Evolutionary conservation across 495 filamentous ascomycete species (phyloP), one percentile per base, ranked within the genome.

Genomic region (Penicillium bialowiezense): DNA sequence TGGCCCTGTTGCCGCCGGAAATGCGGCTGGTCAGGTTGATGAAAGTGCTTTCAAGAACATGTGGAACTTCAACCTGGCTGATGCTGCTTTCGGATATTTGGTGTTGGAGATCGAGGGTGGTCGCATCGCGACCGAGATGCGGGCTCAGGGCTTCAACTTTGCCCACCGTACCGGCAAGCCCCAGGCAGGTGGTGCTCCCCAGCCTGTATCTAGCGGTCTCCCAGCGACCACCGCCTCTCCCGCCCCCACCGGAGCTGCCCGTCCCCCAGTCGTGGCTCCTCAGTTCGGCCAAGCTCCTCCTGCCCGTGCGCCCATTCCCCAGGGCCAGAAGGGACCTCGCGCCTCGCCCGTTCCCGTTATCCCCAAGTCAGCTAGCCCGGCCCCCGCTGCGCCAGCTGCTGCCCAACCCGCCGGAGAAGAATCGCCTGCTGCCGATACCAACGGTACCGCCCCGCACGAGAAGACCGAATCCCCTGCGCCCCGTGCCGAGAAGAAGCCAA

Each of bases 21-120:
- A 78, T 54, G 82, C 81, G 18, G 85, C 84, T 52, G 92, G 93
- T 15, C 90, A 95, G 58, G 90, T 99, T 15, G 93, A 99, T 59
- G 93, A 99, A 72, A 96, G 91, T 54, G 93, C 93, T 0, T 99
- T 99, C 77, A 99, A 99, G 77, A 99, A 99, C 60, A 97, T 97
- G 95, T 99, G 93, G 93, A 99, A 99, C 71, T 99, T 99, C 74
- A 99, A 99, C 66, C 71, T 99, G 41, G 93, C 93, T 17, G 93
- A 99, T 72, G 93, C 93, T 29, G 95, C 93, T 10, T 99, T 96
- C 64, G 93, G 93, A 37, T 97, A 87, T 77, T 75, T 99, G 41
- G 91, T 97, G 13, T 72, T 99, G 48, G 93, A 99, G 58, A 82
- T 99, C 36, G 91, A 97, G 61, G 85, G 84, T 60, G 93, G 93